These are phyloP conservation scores for Coemansia sp. DNA, from an alignment of 192 early-diverging fungal genomes.

Conservation along the genomic window DNA sequence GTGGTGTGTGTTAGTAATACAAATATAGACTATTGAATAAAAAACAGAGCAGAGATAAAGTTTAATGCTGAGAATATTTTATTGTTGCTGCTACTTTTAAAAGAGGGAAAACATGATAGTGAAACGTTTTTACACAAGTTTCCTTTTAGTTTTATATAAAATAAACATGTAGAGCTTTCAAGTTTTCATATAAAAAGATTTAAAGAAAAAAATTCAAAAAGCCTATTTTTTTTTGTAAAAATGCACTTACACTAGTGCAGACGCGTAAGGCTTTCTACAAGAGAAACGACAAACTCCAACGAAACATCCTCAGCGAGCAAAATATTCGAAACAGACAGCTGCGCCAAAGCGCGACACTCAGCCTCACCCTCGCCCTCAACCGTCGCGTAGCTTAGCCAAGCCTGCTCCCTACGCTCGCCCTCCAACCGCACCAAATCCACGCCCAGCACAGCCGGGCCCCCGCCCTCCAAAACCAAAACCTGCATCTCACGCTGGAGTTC, in stretches of 20 bases:
- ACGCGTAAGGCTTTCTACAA: constrained; percentile 40
- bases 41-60: no score
- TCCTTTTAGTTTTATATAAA: background rate
- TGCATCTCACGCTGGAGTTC: constrained; percentile 59
- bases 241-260: constrained; percentile 25
- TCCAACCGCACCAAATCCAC: background rate
- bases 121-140: no score
- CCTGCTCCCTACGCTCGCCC: constrained; percentile 16
- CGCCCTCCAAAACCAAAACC: constrained; percentile 35
- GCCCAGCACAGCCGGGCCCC: background rate
- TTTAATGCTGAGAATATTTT: no score
- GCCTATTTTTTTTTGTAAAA: background rate
- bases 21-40: no score
- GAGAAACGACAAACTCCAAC: constrained; percentile 32
- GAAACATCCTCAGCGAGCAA: constrained; percentile 21
- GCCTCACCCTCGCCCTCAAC: constrained; percentile 35
- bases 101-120: no score
- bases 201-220: no score
- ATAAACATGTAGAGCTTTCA: no score
- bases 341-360: constrained; percentile 10
- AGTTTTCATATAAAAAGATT: no score
- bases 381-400: constrained; percentile 22
- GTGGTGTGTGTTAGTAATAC: no score
- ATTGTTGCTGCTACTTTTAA: no score
- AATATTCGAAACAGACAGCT: constrained; percentile 41